These are phyloP conservation scores for Arthrobotrys pseudoclavata DNA, from an alignment of 2,329 filamentous ascomycete genomes.

Conservation along the genomic window DNA sequence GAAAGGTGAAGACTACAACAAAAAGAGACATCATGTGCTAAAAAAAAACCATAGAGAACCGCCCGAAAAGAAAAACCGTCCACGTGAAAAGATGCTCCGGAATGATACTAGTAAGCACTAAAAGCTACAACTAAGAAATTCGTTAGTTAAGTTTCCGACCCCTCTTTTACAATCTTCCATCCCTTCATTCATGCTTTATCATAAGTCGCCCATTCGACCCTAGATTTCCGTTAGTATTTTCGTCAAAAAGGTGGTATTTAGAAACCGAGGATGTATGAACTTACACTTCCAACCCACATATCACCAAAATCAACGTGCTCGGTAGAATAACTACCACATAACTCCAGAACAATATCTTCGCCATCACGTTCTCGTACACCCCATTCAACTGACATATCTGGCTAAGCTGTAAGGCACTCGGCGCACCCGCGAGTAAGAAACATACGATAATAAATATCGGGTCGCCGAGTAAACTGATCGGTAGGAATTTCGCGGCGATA, in stretches of 20 bases:
- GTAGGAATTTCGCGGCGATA: slow-evolving; percentile 87
- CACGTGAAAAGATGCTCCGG: slow-evolving; percentile 12
- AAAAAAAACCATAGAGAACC: slow-evolving; percentile 9
- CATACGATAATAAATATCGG: slow-evolving; percentile 98
- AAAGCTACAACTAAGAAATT: slow-evolving; percentile 23
- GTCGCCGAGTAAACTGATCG: slow-evolving; percentile 93
- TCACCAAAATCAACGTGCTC: slow-evolving; percentile 88
- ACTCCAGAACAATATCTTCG: slow-evolving; percentile 91
- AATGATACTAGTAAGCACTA: slow-evolving; percentile 32
- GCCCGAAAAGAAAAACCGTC: slow-evolving; percentile 22
- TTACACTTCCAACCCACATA: slow-evolving; percentile 86
- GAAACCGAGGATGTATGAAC: slow-evolving; percentile 5
- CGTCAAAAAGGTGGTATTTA: too few relatives aligned
- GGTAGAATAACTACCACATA: slow-evolving; percentile 88
- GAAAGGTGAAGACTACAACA: not conserved
- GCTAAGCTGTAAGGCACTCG: slow-evolving; percentile 91
- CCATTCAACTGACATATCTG: slow-evolving; percentile 99
- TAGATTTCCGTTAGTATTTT: slow-evolving; percentile 20
- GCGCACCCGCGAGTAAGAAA: slow-evolving; percentile 94
- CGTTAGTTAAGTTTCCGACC: slow-evolving; percentile 7
- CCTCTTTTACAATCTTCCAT: slow-evolving; percentile 13
- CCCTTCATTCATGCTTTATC: slow-evolving; percentile 13
- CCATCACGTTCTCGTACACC: slow-evolving; percentile 96
- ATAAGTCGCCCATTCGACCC: slow-evolving; percentile 37
- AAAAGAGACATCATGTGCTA: slow-evolving; percentile 22